phyloP scores from a whole-genome alignment of 306 rosid genomes.

The Cajanus cajan region DNA sequence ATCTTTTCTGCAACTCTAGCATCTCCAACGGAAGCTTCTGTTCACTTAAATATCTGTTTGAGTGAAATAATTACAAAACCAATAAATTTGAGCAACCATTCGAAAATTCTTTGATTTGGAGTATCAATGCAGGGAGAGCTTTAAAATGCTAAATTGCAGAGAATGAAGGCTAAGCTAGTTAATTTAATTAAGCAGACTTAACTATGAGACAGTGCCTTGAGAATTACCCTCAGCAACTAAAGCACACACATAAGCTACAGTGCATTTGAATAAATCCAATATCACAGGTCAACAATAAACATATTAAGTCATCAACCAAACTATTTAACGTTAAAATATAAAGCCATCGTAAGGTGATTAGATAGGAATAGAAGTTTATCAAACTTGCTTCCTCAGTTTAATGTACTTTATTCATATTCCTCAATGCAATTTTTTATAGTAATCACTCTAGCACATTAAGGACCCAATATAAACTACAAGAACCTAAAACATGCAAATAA shows the following conservation, averaged over 20 bases:
- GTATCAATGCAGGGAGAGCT: conserved; percentile 6
- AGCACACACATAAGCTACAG: neutral
- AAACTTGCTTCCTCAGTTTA: conserved; percentile 22
- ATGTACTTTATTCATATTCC: neutral
- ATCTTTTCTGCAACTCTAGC: conserved; percentile 75
- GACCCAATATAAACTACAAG: conserved; percentile 19
- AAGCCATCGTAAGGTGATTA: neutral
- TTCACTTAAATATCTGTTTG: conserved; percentile 74
- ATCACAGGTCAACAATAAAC: neutral
- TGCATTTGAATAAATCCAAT: conserved; percentile 19
- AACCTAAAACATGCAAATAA: conserved; percentile 21
- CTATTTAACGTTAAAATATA: neutral
- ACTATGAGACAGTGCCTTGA: neutral
- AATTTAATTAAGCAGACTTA: neutral
- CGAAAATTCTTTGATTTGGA: conserved; percentile 5
- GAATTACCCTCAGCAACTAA: conserved; percentile 19
- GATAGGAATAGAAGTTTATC: neutral
- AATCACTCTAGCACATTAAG: conserved; percentile 9
- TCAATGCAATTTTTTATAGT: neutral
- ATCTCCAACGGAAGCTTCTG: conserved; percentile 87
- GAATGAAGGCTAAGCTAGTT: neutral
- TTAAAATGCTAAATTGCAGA: conserved; percentile 16
- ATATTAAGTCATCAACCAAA: neutral
- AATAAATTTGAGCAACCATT: conserved; percentile 29
- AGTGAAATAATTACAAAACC: conserved; percentile 32